These are phyloP conservation scores for Cyclostephanos tholiformis DNA, from an alignment of 108 stramenopile genomes.

Conservation along the genomic window DNA sequence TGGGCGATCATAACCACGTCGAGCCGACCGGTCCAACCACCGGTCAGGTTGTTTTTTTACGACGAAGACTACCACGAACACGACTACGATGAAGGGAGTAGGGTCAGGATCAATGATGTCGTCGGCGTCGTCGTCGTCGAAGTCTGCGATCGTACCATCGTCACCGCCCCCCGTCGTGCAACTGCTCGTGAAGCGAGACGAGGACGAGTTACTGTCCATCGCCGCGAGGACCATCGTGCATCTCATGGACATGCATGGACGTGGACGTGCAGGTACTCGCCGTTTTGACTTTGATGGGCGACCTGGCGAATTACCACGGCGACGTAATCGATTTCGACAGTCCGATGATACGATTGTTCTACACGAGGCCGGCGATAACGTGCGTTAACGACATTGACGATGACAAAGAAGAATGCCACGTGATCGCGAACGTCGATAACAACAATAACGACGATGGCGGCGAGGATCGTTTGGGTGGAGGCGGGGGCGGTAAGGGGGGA, in stretches of 20 bases:
- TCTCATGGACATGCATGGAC: slow-evolving; percentile 49
- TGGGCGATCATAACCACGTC: slow-evolving; percentile 77
- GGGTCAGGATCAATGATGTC: background rate
- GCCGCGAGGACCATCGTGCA: too few species aligned
- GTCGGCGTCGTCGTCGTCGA: background rate
- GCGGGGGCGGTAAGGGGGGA: slow-evolving; percentile 22
- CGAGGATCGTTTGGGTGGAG: background rate
- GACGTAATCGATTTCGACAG: slow-evolving; percentile 53
- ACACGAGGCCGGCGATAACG: slow-evolving; percentile 42
- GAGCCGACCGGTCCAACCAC: slow-evolving; percentile 77
- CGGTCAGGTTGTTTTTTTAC: slow-evolving; percentile 87
- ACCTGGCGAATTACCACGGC: slow-evolving; percentile 54
- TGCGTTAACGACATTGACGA: background rate
- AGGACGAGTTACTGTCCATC: slow-evolving; percentile 60
- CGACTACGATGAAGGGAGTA: slow-evolving; percentile 11
- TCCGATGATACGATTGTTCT: slow-evolving; percentile 67
- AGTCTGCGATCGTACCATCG: background rate
- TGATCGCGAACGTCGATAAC: too few species aligned
- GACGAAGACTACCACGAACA: too few species aligned
- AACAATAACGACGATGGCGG: background rate
- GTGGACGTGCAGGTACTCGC: slow-evolving; percentile 61
- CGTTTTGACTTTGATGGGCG: slow-evolving; percentile 60
- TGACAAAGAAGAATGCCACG: too few species aligned
- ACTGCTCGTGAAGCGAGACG: slow-evolving; percentile 68
- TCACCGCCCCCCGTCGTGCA: slow-evolving; percentile 60